Conservation (phyloP, 225 moss, liverwort and hornwort species). For the Antitrichia curtipendula region DNA sequence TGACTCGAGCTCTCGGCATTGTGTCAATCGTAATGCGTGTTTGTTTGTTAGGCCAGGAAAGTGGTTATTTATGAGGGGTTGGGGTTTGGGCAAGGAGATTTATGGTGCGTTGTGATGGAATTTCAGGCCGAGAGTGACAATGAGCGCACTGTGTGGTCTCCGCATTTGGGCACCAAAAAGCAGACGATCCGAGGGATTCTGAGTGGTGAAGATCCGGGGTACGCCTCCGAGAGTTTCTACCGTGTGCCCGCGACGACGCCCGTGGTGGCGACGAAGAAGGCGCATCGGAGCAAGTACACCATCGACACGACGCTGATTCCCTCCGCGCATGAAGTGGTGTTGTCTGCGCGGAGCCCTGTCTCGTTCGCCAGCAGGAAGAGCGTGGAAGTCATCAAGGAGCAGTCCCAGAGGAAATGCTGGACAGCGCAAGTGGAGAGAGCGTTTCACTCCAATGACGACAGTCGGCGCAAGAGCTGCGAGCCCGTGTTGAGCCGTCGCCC, state of each 20-base stretch:
- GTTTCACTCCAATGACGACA: slow-evolving; percentile 8
- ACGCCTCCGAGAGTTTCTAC: not conserved
- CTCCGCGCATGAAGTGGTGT: not conserved
- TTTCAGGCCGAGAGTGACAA: slow-evolving; percentile 14
- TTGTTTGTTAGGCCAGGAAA: not conserved
- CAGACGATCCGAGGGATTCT: not conserved
- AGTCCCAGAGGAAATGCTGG: slow-evolving; percentile 7
- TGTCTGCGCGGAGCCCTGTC: not conserved
- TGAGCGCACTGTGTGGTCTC: not conserved
- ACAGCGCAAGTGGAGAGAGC: slow-evolving; percentile 18
- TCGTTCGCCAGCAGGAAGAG: not conserved
- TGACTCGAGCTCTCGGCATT: not conserved
- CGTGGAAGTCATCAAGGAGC: slow-evolving; percentile 12
- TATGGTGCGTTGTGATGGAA: not conserved
- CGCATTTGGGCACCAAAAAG: not conserved
- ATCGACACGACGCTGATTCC: slow-evolving; percentile 10
- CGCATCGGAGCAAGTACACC: slow-evolving; percentile 13
- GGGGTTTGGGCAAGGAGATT: not conserved
- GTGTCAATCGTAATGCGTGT: not conserved
- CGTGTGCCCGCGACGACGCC: not conserved
- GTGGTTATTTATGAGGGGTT: too few species aligned
- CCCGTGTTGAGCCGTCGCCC: not conserved
- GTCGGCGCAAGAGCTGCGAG: slow-evolving; percentile 33
- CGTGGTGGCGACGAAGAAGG: not conserved
- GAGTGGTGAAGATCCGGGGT: not conserved